Conservation (phyloP, 2,329 filamentous ascomycete species). For the Drechslerella dactyloides region DNA sequence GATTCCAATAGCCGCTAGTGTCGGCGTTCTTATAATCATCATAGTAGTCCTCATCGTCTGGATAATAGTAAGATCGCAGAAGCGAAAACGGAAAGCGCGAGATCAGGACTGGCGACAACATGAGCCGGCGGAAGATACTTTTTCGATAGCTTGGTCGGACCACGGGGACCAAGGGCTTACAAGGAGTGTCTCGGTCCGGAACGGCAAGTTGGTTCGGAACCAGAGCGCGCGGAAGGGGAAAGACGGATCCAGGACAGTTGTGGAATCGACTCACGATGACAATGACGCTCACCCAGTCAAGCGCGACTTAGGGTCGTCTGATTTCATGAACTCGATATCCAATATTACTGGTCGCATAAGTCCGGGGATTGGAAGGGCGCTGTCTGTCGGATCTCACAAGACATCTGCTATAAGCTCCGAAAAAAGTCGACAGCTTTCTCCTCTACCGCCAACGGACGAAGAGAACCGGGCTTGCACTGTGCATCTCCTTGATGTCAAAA, state of each 20-base stretch:
- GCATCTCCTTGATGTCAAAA: conserved; percentile 33
- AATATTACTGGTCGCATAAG: conserved; percentile 46
- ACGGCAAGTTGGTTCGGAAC: conserved; percentile 42
- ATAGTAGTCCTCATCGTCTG: neutral
- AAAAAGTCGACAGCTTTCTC: conserved; percentile 43
- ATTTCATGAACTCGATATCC: conserved; percentile 50
- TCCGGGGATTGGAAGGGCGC: conserved; percentile 38
- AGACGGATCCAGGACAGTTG: conserved; percentile 12
- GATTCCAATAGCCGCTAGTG: conserved; percentile 24
- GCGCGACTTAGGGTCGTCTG: conserved; percentile 26
- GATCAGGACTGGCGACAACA: conserved; percentile 32
- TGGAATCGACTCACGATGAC: conserved; percentile 18
- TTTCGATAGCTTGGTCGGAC: conserved; percentile 47
- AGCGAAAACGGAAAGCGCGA: conserved; percentile 15
- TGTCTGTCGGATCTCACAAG: conserved; percentile 44
- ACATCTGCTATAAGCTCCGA: conserved; percentile 30
- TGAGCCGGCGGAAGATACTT: conserved; percentile 34
- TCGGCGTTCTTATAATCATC: conserved; percentile 26
- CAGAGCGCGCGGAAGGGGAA: conserved; percentile 24
- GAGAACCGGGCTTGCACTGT: conserved; percentile 16
- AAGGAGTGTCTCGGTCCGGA: conserved; percentile 42
- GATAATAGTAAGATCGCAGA: conserved; percentile 15
- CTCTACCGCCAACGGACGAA: conserved; percentile 31
- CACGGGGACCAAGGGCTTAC: conserved; percentile 29
- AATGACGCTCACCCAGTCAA: conserved; percentile 18